Evolutionary conservation across 352 stramenopile genomes (phyloP).

Genomic region (Pythium rishiriense): DNA sequence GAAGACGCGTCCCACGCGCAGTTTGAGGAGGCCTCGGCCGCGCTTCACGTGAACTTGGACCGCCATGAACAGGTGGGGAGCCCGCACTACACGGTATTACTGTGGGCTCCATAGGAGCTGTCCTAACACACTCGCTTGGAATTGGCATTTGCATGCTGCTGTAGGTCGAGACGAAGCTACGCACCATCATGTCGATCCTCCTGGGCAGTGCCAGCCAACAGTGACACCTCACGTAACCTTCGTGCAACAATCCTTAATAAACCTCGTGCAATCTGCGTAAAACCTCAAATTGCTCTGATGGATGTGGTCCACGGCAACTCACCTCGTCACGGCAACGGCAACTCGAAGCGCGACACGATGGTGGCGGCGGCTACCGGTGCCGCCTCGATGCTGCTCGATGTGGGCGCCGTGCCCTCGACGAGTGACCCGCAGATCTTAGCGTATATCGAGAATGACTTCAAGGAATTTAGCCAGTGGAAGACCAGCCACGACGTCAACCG

Average conservation of each 20-base stretch:
- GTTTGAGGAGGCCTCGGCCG: conserved; percentile 12
- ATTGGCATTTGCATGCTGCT: not conserved
- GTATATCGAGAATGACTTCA: conserved; percentile 27
- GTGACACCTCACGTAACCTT: conserved; percentile 19
- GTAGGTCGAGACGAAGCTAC: conserved; percentile 28
- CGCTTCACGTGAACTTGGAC: conserved; percentile 19
- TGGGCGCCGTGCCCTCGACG: conserved; percentile 12
- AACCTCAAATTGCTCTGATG: not conserved
- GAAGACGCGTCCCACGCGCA: conserved; percentile 8
- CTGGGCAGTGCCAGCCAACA: conserved; percentile 16
- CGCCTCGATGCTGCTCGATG: conserved; percentile 12
- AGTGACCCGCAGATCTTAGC: conserved; percentile 43
- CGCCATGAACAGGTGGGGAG: conserved; percentile 22
- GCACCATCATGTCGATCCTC: conserved; percentile 29
- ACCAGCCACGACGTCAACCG: conserved; percentile 19
- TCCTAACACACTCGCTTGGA: not conserved
- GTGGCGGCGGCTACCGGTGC: not conserved
- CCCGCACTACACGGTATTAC: not conserved
- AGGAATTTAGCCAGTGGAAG: conserved; percentile 68
- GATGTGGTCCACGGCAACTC: conserved; percentile 7
- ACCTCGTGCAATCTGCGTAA: conserved; percentile 5
- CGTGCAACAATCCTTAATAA: conserved; percentile 25
- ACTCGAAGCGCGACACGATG: not conserved
- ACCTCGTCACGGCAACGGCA: conserved; percentile 1
- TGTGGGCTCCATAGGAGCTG: not conserved